Evolutionary conservation across 2,329 filamentous ascomycete genomes (phyloP), one percentile per base, ranked within the genome.

Genomic region (Aspergillus pseudoviridinutans): DNA sequence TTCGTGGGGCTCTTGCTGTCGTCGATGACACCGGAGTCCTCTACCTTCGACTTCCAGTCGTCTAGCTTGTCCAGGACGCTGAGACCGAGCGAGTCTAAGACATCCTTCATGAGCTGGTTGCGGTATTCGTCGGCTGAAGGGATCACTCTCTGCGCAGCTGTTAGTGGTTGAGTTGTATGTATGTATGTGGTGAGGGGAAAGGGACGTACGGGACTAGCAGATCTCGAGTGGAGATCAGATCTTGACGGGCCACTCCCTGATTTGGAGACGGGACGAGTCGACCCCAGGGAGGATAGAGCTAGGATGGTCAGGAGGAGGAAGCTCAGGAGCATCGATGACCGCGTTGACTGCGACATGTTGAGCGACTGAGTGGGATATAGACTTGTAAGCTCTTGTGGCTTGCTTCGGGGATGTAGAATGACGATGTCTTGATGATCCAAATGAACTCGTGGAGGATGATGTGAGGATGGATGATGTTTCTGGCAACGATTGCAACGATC

Each of bases 31-130:
- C 32, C 7, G 49, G 20, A 1, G 51, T 62, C 42, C 54, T 46
- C 25, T 4, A 24, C 1, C 55, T 61, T 50, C 24, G 50, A 38
- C 41, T 59, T 61, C 57, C 57, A 50, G 54, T 53, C 9, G 24
- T 59, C 38, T 56, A 32, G 28, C 25, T 59, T 54, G 9, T 29
- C 20, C 4, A 60, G 51, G 14, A 53, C 28, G 7, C 22, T 9
- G 3, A 69, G 38, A 6, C 66, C 67, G 3, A 70, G 24, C 6
- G 54, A 42, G 35, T 59, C 41, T 3, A 70, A 49, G 22, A 69
- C 10, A 2, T 54, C 17, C 41, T 49, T 6, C 1, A 70, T 28
- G 27, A 69, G 60, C 3, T 60, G 12, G 6, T 59, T 27, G 9
- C 20, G 44, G 20, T 25, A 25, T 17, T 24, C 44, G 1, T 2